Percentiles rank a stretch among this genome's conserved stretches.
These are phyloP conservation scores for Pelargonium cotyledonis DNA, from an alignment of 441 rosid genomes.

Conservation along the genomic window DNA sequence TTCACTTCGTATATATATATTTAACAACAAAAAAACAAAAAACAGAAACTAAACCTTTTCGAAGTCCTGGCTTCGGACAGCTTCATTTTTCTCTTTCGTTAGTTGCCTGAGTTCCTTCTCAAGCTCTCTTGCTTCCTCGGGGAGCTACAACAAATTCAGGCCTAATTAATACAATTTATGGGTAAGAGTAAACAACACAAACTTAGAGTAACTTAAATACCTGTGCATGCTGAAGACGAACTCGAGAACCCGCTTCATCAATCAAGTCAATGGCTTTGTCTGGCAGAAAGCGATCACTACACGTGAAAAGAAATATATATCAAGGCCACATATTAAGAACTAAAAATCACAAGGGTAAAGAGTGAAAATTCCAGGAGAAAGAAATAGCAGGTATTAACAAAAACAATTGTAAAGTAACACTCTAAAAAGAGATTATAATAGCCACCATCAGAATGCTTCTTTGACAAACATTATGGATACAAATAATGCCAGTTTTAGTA, in stretches of 20 bases:
- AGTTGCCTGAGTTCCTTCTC: constrained; percentile 92
- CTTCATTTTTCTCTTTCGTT: constrained; percentile 92
- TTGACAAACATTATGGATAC: no score
- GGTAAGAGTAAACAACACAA: background rate
- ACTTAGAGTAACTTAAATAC: constrained; percentile 22
- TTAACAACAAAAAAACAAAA: background rate
- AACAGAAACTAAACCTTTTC: constrained; percentile 56
- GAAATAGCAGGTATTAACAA: background rate
- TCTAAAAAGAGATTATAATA: no score
- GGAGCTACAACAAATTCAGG: constrained; percentile 45
- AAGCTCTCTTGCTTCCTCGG: constrained; percentile 97
- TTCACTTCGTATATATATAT: no score
- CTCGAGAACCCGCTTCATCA: constrained; percentile 99
- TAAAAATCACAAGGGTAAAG: background rate
- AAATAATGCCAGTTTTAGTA: no score
- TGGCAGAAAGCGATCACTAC: constrained; percentile 93
- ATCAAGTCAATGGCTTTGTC: constrained; percentile 97
- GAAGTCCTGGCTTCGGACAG: constrained; percentile 91
- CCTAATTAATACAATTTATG: background rate
- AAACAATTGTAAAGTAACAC: no score
- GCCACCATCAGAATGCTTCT: no score
- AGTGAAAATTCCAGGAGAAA: background rate
- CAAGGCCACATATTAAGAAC: constrained; percentile 4
- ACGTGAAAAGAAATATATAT: constrained; percentile 8
- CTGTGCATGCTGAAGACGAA: constrained; percentile 91